Percentiles rank a stretch among this genome's conserved stretches.
Evolutionary conservation across 352 stramenopile genomes (phyloP).

Genomic region (Phytophthora pluvialis): DNA sequence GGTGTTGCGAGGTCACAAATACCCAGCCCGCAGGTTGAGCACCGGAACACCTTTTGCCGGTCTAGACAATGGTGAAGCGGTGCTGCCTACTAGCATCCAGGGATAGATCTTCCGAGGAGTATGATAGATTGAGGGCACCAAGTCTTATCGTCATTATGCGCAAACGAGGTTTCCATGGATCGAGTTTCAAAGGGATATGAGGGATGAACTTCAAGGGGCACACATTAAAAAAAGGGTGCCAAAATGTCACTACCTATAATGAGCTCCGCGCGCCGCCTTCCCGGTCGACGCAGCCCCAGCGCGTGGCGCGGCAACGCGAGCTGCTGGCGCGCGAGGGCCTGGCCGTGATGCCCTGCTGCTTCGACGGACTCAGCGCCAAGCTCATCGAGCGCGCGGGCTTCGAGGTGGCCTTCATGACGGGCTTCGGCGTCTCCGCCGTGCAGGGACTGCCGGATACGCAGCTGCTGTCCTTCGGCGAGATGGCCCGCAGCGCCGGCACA

Average conservation of each 20-base stretch:
- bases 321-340: conserved; percentile 62
- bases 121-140: background rate
- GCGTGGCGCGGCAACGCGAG: conserved; percentile 52
- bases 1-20: too few relatives aligned
- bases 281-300: conserved; percentile 50
- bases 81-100: too few relatives aligned
- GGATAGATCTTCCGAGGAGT: background rate
- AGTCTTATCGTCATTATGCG: background rate
- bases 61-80: too few relatives aligned
- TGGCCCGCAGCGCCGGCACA: conserved; percentile 47
- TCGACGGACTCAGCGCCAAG: conserved; percentile 91
- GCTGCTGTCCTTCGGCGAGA: conserved; percentile 73
- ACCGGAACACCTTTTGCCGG: too few relatives aligned
- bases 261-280: background rate
- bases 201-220: conserved; percentile 8
- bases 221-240: background rate
- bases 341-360: conserved; percentile 90
- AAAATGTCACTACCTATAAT: background rate
- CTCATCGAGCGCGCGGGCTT: conserved; percentile 91
- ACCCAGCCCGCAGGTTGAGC: too few relatives aligned
- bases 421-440: conserved; percentile 90
- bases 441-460: conserved; percentile 92
- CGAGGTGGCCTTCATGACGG: conserved; percentile 93
- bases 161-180: background rate
- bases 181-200: background rate